Percentiles rank a stretch among this genome's conserved stretches.
Conservation (phyloP, 2,329 filamentous ascomycete genomes). For the Fusarium sp. region DNA sequence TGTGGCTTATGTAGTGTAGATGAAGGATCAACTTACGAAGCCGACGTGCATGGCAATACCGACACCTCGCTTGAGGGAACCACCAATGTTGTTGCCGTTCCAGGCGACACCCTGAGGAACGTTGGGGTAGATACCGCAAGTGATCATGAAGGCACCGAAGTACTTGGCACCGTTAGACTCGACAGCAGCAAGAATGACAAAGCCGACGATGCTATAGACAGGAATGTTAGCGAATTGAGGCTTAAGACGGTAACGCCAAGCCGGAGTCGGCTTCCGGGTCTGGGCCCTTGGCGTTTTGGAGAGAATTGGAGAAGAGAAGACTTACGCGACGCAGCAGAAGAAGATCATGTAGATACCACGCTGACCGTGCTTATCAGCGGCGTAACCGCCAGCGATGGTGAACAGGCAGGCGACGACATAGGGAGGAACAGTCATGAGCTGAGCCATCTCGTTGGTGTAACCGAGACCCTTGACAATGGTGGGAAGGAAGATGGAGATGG, state of each 20-base stretch:
- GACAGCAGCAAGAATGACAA: slow-evolving; percentile 48
- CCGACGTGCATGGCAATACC: slow-evolving; percentile 69
- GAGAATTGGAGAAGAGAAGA: slow-evolving; percentile 8
- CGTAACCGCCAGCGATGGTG: slow-evolving; percentile 55
- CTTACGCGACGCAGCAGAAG: slow-evolving; percentile 53
- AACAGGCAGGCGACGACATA: slow-evolving; percentile 54
- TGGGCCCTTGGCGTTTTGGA: slow-evolving; percentile 12
- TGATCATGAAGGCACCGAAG: slow-evolving; percentile 59
- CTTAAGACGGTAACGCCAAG: slow-evolving; percentile 11
- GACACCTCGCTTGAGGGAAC: slow-evolving; percentile 65
- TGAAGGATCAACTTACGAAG: slow-evolving; percentile 45
- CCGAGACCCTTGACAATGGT: slow-evolving; percentile 53
- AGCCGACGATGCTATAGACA: slow-evolving; percentile 47
- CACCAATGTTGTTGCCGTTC: slow-evolving; percentile 71
- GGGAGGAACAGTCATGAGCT: slow-evolving; percentile 55
- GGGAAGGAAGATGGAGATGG: slow-evolving; percentile 54
- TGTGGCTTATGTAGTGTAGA: slow-evolving; percentile 6
- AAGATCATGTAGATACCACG: slow-evolving; percentile 54
- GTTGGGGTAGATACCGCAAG: slow-evolving; percentile 61
- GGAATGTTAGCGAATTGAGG: slow-evolving; percentile 24
- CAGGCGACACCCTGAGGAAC: slow-evolving; percentile 68
- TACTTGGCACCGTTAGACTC: slow-evolving; percentile 59
- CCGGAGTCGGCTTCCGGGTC: slow-evolving; percentile 12
- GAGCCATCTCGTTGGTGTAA: slow-evolving; percentile 52
- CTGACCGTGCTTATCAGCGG: slow-evolving; percentile 55